Base-by-base conservation (phyloP, 306 rosid species). In the Alnus glutinosa region DNA sequence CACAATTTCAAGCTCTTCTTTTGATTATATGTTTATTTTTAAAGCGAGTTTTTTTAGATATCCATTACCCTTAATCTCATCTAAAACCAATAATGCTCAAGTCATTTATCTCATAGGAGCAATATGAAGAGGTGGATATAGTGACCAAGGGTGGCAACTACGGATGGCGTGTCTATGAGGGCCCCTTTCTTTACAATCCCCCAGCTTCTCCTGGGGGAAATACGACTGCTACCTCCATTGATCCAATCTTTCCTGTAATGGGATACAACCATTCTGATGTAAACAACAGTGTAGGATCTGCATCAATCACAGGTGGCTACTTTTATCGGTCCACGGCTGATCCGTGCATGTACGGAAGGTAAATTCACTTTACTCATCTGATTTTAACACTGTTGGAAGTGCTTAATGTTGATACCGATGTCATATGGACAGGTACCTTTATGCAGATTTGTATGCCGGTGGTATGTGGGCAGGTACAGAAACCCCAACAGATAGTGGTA, bases 271-370 rank as follows among this genome's bases (percentile, higher is more conserved):
- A 81, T 71, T 81, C 83, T 81, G 80, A 85, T 9, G 75, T 77
- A 23, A 74, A 74, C 78, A 74, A 70, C 11, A 75, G 51, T 69
- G 70, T 14, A 59, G 78, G 81, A 42, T 78, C 85, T 49, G 85
- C 85, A 47, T 70, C 83, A 10, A 85, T 85, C 61, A 78, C 73
- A 1, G 88, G 85, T 14, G 88, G 88, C 57, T 85, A 74, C 78
- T 81, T 81, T 50, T 85, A 78, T 42, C 61, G 83, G 5, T 85
- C 88, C 47, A 46, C 6, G 28, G 74, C 80, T 30, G 88, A 85
- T 78, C 88, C 88, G 2, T 81, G 88, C 80, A 42, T 81, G 75
- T 75, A 73, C 71, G 85, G 85, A 81, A 81, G 78, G 83, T 78
- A 80, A 75, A 13, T 48, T 6, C 28, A 72, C 55, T 3, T n/a